Conservation (phyloP, 2,329 filamentous ascomycete species). For the Hypoxylon sp. region DNA sequence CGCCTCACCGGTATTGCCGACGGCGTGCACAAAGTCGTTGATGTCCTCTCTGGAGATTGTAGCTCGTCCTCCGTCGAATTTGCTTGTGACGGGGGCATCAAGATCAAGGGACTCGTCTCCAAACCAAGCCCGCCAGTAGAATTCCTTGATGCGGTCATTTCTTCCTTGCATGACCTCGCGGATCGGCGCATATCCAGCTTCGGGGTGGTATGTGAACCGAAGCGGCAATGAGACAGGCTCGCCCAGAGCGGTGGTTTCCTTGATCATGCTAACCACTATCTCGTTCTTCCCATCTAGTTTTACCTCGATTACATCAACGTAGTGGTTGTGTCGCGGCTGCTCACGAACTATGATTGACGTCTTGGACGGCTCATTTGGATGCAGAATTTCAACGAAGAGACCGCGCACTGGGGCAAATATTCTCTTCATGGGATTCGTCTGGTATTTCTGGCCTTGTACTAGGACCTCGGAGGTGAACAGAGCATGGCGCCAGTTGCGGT, state of each 20-base stretch:
- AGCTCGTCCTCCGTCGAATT: conserved; percentile 87
- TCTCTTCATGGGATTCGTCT: conserved; percentile 93
- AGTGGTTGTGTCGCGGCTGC: conserved; percentile 83
- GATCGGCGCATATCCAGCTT: conserved; percentile 96
- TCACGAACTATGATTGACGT: conserved; percentile 89
- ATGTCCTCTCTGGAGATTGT: conserved; percentile 92
- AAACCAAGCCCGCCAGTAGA: conserved; percentile 99
- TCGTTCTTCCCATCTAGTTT: conserved; percentile 77
- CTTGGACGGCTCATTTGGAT: conserved; percentile 82
- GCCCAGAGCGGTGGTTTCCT: conserved; percentile 87
- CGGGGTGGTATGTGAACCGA: conserved; percentile 91
- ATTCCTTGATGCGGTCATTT: conserved; percentile 98
- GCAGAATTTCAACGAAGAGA: conserved; percentile 84
- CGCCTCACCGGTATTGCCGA: conserved; percentile 96
- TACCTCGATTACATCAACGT: conserved; percentile 87
- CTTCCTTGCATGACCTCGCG: conserved; percentile 94
- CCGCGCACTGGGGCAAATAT: conserved; percentile 88
- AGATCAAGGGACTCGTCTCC: conserved; percentile 85
- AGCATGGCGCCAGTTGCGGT: conserved; percentile 92
- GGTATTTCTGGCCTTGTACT: conserved; percentile 94
- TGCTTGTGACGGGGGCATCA: conserved; percentile 82
- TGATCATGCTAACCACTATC: conserved; percentile 89
- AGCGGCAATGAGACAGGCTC: conserved; percentile 84
- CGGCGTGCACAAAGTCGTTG: conserved; percentile 98
- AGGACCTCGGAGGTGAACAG: conserved; percentile 93